A percentile compares a stretch with the other conserved stretches of the same genome.
These are phyloP conservation scores for Colletotrichum godetiae DNA, from an alignment of 2,329 filamentous ascomycete genomes.

Conservation along the genomic window DNA sequence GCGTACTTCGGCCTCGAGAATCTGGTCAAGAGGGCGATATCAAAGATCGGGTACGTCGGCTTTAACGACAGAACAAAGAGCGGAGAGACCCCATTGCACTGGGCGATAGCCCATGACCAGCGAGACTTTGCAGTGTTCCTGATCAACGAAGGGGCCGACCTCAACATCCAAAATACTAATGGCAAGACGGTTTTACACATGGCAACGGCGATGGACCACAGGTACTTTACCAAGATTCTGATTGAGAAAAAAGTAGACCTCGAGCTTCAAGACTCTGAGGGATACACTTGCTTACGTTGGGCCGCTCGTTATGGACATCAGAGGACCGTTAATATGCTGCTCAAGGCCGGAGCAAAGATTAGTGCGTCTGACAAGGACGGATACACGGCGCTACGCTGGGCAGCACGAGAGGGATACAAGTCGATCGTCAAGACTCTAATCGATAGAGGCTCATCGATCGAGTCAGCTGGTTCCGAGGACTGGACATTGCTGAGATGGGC, in stretches of 20 bases:
- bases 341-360: background rate
- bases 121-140: background rate
- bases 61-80: conserved; percentile 12
- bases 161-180: conserved; percentile 5
- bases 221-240: background rate
- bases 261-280: conserved; percentile 7
- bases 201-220: background rate
- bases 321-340: background rate
- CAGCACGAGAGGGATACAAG: conserved; percentile 11
- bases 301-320: conserved; percentile 3
- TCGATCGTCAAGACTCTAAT: background rate
- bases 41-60: background rate
- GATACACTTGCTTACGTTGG: conserved; percentile 14
- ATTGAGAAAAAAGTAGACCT: background rate
- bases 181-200: conserved; percentile 6
- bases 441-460: background rate
- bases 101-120: background rate
- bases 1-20: conserved; percentile 14
- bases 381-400: conserved; percentile 15
- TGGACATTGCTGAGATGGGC: conserved; percentile 18
- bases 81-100: conserved; percentile 15
- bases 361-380: background rate
- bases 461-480: background rate
- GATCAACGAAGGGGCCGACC: background rate
- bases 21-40: conserved; percentile 2